Base-by-base conservation (phyloP, 257 asterid genomes). In the Fraxinus anomala region DNA sequence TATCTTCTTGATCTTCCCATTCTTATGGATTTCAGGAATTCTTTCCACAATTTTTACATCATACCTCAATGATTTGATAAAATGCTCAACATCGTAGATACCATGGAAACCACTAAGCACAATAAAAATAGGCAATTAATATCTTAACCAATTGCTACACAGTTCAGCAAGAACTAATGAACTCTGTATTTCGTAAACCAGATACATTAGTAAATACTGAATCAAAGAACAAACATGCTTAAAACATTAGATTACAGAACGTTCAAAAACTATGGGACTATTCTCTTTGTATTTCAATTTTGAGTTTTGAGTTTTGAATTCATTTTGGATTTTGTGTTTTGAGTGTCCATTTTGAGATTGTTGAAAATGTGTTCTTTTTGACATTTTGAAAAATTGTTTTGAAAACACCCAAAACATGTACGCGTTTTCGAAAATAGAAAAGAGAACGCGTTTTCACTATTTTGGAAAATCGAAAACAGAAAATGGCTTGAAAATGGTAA, bases 11-110 rank as follows among this genome's bases (percentile, higher is more conserved):
- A 78, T 81, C 87, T 95, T 95, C 76, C 99, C 99, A 81, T 95
- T 93, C 87, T 83, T 91, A 37, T 73, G 91, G 78, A 84, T 83
- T 69, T 90, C 97, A 40, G 99, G 97, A 85, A 93, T 90, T 81
- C 91, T 93, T 88, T 91, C 98, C 83, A 95, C 98, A 74, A 95
- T 90, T 66, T 79, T 88, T 71, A 93, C 97, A 81, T 95, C 99
- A 79, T 90, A 88, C 87, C 86, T 91, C 88, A 93, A 82, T 73
- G 99, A 90, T 84, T 81, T 90, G 83, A 95, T 89, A 80, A 95
- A 95, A 89, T 95, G 96, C 79, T 91, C 98, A 56, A 95, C 96
- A 76, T 95, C 98, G 79, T 95, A 95, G 76, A 95, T 90, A 79
- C 96, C 99, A 76, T 87, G 96, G 80, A 95, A 95, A 72, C 98